These are phyloP conservation scores for Quercus alba DNA, from an alignment of 306 rosid genomes.

Conservation along the genomic window DNA sequence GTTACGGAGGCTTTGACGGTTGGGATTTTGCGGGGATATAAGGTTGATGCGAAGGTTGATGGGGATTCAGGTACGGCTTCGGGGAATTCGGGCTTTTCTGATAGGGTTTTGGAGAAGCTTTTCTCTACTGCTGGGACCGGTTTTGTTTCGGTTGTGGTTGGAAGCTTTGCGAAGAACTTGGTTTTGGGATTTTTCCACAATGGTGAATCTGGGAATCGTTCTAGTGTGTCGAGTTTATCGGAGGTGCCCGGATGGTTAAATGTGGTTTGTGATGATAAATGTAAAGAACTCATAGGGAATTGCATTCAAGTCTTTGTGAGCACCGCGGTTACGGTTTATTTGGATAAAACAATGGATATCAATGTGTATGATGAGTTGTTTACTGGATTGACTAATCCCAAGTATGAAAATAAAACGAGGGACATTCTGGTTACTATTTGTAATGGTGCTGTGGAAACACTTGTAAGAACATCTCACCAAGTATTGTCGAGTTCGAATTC, in stretches of 20 bases:
- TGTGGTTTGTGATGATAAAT: constrained; percentile 46
- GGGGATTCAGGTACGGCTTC: constrained; percentile 11
- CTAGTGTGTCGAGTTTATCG: constrained; percentile 5
- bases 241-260: constrained; percentile 55
- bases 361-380: constrained; percentile 69
- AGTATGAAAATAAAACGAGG: constrained; percentile 56
- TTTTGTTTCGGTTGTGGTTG: constrained; percentile 80
- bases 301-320: constrained; percentile 69
- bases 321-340: constrained; percentile 79
- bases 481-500: constrained; percentile 49
- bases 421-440: constrained; percentile 65
- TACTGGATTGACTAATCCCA: constrained; percentile 76
- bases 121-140: constrained; percentile 80
- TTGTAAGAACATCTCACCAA: constrained; percentile 75
- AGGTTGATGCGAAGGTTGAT: constrained; percentile 20
- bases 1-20: constrained; percentile 54
- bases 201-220: constrained; percentile 14
- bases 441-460: constrained; percentile 87
- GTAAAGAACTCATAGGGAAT: constrained; percentile 52
- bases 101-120: constrained; percentile 48
- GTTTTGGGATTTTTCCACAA: constrained; percentile 53
- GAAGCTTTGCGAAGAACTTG: constrained; percentile 87
- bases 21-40: constrained; percentile 55
- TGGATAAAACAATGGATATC: constrained; percentile 80
- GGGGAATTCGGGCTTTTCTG: constrained; percentile 31